Evolutionary conservation across 805 yeast genomes (phyloP), one percentile per base, ranked within the genome.

Genomic region (Candida taoyuanica): DNA sequence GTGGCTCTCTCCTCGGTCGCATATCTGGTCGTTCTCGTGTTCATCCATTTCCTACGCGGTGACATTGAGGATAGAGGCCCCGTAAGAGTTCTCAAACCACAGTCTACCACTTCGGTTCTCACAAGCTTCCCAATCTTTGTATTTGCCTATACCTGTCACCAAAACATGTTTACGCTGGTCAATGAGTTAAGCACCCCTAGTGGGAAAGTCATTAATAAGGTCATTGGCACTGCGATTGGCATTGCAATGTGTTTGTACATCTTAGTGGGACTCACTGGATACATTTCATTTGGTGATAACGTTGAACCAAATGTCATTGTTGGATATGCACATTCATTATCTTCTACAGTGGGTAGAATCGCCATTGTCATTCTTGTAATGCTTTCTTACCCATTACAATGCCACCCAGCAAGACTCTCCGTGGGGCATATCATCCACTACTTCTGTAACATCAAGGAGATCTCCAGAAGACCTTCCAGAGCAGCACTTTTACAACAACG

Each of bases 121-220:
- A 71, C 83, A 17, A 78, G 93, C 9, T 77, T 89, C 57, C 94
- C 97, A n/a, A 84, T 89, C 46, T 80, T 88, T 49, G 91, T 91
- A 12, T 89, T 91, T 67, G 96, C 96, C 0, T 91, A 79, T 62
- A 91, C 98, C 0, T 93, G 97, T 53, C 97, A 91, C 56, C 97
- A 91, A 60, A 91, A 91, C 63, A 86, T 86, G 87, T 87, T 86
- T 53, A 78, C 95, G 1, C 75, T 89, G 39, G 74, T 88, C 38
- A 91, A 89, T 53, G 98, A 91, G 63, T 71, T 89, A 20, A 62
- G 59, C 21, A 77, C 77, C 48, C 72, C 71, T 44, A 64, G 82
- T 0, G 62, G 73, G n/a, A 42, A 55, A 6, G 65, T 63, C 24
- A 65, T 78, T 43, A 62, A 67, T 40, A 60, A 52, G 15, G 68